Evolutionary conservation across 2,329 filamentous ascomycete genomes (phyloP), one percentile per base, ranked within the genome.

Genomic region (Septoria linicola): DNA sequence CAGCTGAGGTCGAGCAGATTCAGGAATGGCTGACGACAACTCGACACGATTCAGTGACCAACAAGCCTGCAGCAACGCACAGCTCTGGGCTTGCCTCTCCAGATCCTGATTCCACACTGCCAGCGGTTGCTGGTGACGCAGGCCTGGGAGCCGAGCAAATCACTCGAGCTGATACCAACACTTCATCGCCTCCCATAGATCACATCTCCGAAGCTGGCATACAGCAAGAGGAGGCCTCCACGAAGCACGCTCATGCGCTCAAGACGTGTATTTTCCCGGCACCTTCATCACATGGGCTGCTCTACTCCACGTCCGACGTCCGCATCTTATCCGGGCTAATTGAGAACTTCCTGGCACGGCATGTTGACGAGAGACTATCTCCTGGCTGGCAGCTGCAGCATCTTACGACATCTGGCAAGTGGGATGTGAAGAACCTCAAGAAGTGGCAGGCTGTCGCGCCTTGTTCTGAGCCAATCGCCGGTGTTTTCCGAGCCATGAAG

Each of bases 401-500:
- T 63, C 81, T 97, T 19, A 89, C 87, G 2, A 89, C 87, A 1
- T 88, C 90, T 60, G 91, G 91, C 2, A 97, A 97, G 72, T 97
- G 92, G 92, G 92, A 96, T 65, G 89, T 97, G 60, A 97, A 97
- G 73, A 97, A 97, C 64, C 77, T 96, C 8, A 83, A 81, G 53
- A 97, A 97, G 67, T 97, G 92, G 92, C 81, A 88, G 68, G 83
- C 82, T 14, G 57, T 62, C 11, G 45, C 50, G 1, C 46, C 57
- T 3, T 62, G 60, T 49, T 63, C 63, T 1, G 57, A 58, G 8
- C 83, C 85, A 3, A 93, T 97, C 53, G 88, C 80, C 0, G 82
- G 82, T 11, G 76, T 90, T 3, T 96, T 96, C 67, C 83, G 88
- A 20, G 91, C 89, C 2, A 87, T 96, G 79, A 96, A 97, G 72